Percentiles rank a stretch among this genome's conserved stretches.
Evolutionary conservation across 768 basidiomycete species (phyloP).

Genomic region (Tylopilus intermedius): DNA sequence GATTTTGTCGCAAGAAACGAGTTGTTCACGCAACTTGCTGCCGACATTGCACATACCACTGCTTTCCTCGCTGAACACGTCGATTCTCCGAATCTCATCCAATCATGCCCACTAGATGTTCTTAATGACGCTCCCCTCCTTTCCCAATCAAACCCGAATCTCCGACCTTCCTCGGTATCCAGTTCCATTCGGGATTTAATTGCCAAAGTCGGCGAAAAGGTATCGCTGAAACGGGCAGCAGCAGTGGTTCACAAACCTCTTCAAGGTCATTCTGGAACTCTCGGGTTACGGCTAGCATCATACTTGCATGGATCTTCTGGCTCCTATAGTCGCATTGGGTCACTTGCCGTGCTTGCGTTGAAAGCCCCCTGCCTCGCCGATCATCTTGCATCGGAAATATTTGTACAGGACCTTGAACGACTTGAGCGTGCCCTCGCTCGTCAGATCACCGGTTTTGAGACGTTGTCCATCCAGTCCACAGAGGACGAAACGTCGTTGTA

Average conservation of each 20-base stretch:
- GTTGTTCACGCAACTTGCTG: slow-evolving; percentile 70
- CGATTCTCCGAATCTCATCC: slow-evolving; percentile 36
- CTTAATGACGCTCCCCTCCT: slow-evolving; percentile 68
- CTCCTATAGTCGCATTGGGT: slow-evolving; percentile 56
- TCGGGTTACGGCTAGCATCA: slow-evolving; percentile 45
- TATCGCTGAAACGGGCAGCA: slow-evolving; percentile 60
- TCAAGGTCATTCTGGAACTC: slow-evolving; percentile 28
- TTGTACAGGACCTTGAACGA: slow-evolving; percentile 51
- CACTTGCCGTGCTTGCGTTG: slow-evolving; percentile 52
- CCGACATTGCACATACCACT: slow-evolving; percentile 78
- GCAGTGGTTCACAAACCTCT: slow-evolving; percentile 36
- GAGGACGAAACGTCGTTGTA: slow-evolving; percentile 56
- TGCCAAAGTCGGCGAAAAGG: slow-evolving; percentile 76
- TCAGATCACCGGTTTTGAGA: slow-evolving; percentile 82
- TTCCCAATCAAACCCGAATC: slow-evolving; percentile 27
- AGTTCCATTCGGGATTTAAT: slow-evolving; percentile 65
- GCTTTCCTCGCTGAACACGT: slow-evolving; percentile 60
- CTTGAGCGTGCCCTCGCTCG: slow-evolving; percentile 75
- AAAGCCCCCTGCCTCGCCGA: slow-evolving; percentile 43
- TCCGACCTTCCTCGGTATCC: slow-evolving; percentile 47
- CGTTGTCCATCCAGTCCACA: slow-evolving; percentile 41
- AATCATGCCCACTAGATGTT: slow-evolving; percentile 46
- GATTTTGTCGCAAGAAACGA: slow-evolving; percentile 91
- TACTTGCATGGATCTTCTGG: slow-evolving; percentile 58
- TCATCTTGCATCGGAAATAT: slow-evolving; percentile 42